Base-by-base conservation (phyloP, 208 protist species). In the Leptomonas seymouri region DNA sequence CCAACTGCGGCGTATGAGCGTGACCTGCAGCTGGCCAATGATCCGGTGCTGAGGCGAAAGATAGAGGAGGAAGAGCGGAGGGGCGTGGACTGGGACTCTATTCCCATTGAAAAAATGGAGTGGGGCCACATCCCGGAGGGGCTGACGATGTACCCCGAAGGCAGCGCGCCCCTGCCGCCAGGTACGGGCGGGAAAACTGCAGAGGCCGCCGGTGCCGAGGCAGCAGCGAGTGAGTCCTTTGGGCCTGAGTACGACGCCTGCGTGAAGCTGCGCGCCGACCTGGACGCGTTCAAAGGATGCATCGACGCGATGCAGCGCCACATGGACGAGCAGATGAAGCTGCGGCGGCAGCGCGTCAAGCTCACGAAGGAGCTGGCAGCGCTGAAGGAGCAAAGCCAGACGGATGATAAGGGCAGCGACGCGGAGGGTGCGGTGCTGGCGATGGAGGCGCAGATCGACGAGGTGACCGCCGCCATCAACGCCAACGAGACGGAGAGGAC, bases 61-160 rank as follows among this genome's bases (percentile, higher is more conserved):
- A 71, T 67, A 15, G 44, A 72, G 30, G 66, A 53, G 39, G 44
- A 34, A 25, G 50, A 66, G 61, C 65, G 41, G 2, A 9, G 28
- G 3, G 66, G 59, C 53, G 42, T 68, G 41, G 53, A 82, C 34
- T 73, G 50, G 51, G 63, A 60, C 28, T 74, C 76, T 1, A 51
- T 91, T 9, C 79, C 82, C 16, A 74, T 91, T 27, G 54, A 71
- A 57, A 66, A 76, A 58, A 92, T 95, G 86, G 68, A 72, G 63
- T 95, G 90, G 88, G 76, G 81, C 21, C 71, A 93, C 77, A 83
- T 95, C 16, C 90, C 90, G 18, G 87, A 88, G 39, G 87, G 86
- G 7, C 67, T 95, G 57, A 89, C 76, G n/a, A 71, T 91, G 82
- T 95, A 95, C 74, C 74, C 80, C 0, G 54, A 84, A 36, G 87